These are phyloP conservation scores for Ceriops decandra DNA, from an alignment of 345 rosid species.

Conservation along the genomic window DNA sequence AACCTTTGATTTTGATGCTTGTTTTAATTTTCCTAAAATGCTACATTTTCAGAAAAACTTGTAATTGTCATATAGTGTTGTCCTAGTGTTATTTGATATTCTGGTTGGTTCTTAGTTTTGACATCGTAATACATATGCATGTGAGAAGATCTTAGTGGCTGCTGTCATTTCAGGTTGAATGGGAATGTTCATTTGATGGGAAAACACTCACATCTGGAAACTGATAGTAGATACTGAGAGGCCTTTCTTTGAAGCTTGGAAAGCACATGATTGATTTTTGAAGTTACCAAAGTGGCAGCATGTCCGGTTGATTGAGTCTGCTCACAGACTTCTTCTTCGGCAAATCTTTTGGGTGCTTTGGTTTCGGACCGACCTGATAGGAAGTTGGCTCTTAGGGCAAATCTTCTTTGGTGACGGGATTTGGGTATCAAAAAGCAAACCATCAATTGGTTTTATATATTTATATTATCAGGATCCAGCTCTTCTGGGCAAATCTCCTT, in stretches of 20 bases:
- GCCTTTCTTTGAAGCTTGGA: conserved; percentile 8
- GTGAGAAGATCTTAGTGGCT: background rate
- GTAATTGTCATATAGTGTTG: too few species aligned
- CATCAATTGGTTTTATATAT: conserved; percentile 2
- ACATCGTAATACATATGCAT: too few species aligned
- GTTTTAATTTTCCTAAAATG: too few species aligned
- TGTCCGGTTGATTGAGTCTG: conserved; percentile 21
- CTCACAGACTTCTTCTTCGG: background rate
- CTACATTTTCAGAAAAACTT: too few species aligned
- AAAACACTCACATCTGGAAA: conserved; percentile 23
- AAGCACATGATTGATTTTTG: conserved; percentile 8
- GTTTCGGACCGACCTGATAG: conserved; percentile 15
- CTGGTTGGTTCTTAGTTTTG: too few species aligned
- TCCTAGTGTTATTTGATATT: background rate
- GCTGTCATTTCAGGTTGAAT: conserved; percentile 40
- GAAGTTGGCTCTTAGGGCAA: conserved; percentile 28
- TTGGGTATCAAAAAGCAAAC: conserved; percentile 19
- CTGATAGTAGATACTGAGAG: conserved; percentile 13
- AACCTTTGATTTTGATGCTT: too few species aligned
- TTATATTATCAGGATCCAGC: conserved; percentile 18
- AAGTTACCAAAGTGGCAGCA: conserved; percentile 18
- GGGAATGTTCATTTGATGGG: conserved; percentile 27
- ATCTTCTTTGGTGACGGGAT: conserved; percentile 49
- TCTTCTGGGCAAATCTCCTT: conserved; percentile 53
- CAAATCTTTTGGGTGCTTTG: conserved; percentile 14